Evolutionary conservation across 2,329 filamentous ascomycete genomes (phyloP).

Genomic region (Clonostachys sp.): DNA sequence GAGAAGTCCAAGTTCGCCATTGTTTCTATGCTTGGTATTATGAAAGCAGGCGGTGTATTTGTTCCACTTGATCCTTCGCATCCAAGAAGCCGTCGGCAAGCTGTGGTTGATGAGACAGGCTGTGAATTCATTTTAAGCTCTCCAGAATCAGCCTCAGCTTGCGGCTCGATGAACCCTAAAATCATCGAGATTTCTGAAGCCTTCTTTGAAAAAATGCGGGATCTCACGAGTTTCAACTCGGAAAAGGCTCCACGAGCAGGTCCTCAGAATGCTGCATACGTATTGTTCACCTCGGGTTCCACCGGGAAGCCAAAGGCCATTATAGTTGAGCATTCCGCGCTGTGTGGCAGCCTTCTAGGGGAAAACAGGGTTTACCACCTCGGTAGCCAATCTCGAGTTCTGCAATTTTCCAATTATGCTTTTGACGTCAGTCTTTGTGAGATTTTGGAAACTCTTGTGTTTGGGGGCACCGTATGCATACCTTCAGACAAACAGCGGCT

Average conservation of each 20-base stretch:
- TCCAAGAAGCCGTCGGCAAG: neutral
- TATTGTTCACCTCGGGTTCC: conserved; percentile 11
- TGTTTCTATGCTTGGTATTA: neutral
- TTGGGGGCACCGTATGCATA: conserved; percentile 12
- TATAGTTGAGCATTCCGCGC: conserved; percentile 8
- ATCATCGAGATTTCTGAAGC: neutral
- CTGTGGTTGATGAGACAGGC: neutral
- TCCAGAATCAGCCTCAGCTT: conserved; percentile 11
- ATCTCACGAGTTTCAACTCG: neutral
- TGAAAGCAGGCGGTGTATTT: neutral
- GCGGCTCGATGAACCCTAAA: neutral
- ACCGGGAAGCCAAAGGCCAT: conserved; percentile 13
- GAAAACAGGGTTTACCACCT: neutral
- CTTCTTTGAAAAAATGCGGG: neutral
- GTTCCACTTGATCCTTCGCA: neutral
- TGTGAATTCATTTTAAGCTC: neutral
- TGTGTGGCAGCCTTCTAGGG: conserved; percentile 6
- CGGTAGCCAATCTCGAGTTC: conserved; percentile 16
- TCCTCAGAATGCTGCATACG: conserved; percentile 6
- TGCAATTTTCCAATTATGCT: conserved; percentile 41
- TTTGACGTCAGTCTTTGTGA: conserved; percentile 43
- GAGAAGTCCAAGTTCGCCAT: neutral
- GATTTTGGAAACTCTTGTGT: conserved; percentile 12
- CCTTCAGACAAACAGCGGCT: conserved; percentile 9
- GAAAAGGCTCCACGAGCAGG: neutral